Conservation (phyloP, 306 rosid species). For the Prunus armeniaca region DNA sequence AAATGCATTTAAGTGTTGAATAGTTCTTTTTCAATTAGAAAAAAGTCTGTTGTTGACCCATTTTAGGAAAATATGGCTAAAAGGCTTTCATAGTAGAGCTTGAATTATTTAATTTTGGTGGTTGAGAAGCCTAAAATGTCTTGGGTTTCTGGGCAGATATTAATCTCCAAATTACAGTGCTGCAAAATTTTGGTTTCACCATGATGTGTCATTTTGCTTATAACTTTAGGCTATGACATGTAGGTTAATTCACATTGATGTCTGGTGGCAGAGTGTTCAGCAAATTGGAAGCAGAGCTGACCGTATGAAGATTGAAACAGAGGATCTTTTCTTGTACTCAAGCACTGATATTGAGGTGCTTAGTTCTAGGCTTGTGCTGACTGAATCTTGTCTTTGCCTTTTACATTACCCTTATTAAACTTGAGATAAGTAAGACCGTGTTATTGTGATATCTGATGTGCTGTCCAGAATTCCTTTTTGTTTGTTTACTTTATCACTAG, state of each 20-base stretch:
- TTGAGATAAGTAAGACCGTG: background rate
- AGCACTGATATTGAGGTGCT: constrained; percentile 90
- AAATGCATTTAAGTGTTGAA: background rate
- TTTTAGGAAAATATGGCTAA: constrained; percentile 6
- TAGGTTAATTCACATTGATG: constrained; percentile 16
- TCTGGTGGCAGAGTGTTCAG: constrained; percentile 71
- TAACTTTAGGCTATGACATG: background rate
- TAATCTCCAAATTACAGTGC: background rate
- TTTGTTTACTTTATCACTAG: background rate
- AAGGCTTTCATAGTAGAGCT: background rate
- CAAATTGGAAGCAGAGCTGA: constrained; percentile 91
- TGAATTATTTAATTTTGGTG: background rate
- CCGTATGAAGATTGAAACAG: constrained; percentile 63
- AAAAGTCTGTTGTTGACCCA: background rate
- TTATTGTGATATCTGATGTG: background rate
- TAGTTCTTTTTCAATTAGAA: background rate
- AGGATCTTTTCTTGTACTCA: constrained; percentile 76
- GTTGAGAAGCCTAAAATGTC: background rate
- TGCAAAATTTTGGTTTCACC: background rate
- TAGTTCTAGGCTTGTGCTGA: constrained; percentile 17
- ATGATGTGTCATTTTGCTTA: background rate
- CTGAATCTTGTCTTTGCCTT: background rate
- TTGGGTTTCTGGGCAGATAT: background rate
- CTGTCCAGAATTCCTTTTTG: background rate
- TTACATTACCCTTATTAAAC: background rate